Evolutionary conservation across 495 filamentous ascomycete genomes (phyloP).

Genomic region (Hypoxylon crocopeplum): DNA sequence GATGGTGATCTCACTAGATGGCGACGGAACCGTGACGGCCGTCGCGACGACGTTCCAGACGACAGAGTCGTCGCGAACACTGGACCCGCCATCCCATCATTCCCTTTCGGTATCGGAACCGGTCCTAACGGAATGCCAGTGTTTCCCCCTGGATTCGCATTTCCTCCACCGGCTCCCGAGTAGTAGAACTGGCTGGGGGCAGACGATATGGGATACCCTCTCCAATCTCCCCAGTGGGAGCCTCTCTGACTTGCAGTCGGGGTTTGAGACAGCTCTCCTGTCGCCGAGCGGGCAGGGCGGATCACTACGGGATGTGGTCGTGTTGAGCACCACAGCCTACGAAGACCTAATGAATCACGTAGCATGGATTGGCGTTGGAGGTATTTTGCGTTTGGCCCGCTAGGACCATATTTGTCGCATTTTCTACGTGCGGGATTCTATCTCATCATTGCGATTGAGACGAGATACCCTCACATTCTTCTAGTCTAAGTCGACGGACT

Average conservation of each 20-base stretch:
- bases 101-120: constrained; percentile 64
- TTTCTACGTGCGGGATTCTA: neutral
- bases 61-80: constrained; percentile 45
- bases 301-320: neutral
- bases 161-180: constrained; percentile 43
- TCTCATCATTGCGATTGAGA: neutral
- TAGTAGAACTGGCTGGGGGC: constrained; percentile 15
- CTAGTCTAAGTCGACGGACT: constrained; percentile 5
- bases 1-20: constrained; percentile 53
- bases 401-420: neutral
- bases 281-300: constrained; percentile 1
- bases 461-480: constrained; percentile 1
- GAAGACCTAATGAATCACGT: constrained; percentile 25
- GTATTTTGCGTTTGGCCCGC: constrained; percentile 18
- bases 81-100: constrained; percentile 60
- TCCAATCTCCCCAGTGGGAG: too few relatives aligned
- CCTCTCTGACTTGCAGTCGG: too few relatives aligned
- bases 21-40: constrained; percentile 46
- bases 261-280: too few relatives aligned
- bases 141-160: constrained; percentile 68
- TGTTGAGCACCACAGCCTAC: constrained; percentile 3
- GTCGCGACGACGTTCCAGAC: constrained; percentile 48
- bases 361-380: constrained; percentile 40
- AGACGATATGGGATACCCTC: too few relatives aligned
- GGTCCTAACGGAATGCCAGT: constrained; percentile 74